Evolutionary conservation across 2,329 filamentous ascomycete species (phyloP), one percentile per base, ranked within the genome.

Genomic region (Stagonosporopsis rhizophila): DNA sequence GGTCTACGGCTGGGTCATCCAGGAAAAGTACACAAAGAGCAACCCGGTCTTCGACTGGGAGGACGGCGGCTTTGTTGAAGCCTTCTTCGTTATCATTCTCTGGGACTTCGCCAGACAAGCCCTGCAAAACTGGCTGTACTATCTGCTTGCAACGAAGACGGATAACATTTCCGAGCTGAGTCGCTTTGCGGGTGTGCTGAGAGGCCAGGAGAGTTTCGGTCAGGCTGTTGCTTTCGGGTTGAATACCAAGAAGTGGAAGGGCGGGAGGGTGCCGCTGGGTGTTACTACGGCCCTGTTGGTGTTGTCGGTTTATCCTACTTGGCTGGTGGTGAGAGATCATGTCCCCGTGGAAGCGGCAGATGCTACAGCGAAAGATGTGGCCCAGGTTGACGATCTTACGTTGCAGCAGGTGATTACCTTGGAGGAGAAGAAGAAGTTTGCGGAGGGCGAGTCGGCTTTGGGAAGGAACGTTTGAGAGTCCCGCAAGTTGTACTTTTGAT

Each of bases 101-200:
- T 82, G 80, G 81, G 70, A 77, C 66, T 84, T 84, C 59, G 73
- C 82, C 2, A 75, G 81, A 2, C 82, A 85, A 62, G 74, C 80
- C 0, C 65, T 84, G 19, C 82, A 85, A 65, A 85, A 84, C 50
- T 85, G 81, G 81, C 73, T 85, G 0, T 85, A 85, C 59, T 85
- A 84, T 60, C 71, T 85, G 17, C 71, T 85, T 1, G 80, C 82
- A 0, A 83, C 79, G 5, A 84, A 80, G 73, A 84, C 82, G 0
- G 80, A 85, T 48, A 83, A 84, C 45, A 83, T 85, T 54, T 82
- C 82, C 0, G 82, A 86, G 59, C 68, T 83, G 17, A 66, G 62
- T 40, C 74, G 79, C 1, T 75, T 78, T 15, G 75, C 77, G 6
- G 79, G 78, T 41, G 76, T 80, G 17, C 60, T 81, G 4, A 68